These are phyloP conservation scores for Leptodontidium sp. DNA, from an alignment of 2,329 filamentous ascomycete genomes.

Conservation along the genomic window DNA sequence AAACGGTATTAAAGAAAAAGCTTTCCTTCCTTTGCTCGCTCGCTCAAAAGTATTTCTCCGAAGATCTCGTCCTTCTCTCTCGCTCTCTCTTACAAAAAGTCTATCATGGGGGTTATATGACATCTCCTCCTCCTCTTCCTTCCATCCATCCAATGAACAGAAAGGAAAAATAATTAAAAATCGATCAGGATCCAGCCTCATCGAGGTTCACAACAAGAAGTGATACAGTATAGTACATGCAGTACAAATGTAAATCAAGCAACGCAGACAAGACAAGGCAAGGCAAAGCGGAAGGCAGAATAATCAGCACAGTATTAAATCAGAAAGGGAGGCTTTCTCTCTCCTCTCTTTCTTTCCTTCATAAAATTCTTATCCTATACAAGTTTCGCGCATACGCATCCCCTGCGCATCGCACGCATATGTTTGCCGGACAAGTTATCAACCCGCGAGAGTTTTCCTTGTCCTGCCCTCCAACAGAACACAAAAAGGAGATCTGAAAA, in stretches of 20 bases:
- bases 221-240: neutral
- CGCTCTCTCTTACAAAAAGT: slow-evolving; percentile 23
- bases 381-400: slow-evolving; percentile 12
- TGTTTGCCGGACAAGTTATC: slow-evolving; percentile 5
- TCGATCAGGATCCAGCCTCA: slow-evolving; percentile 33
- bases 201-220: slow-evolving; percentile 3
- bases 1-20: neutral
- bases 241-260: slow-evolving; percentile 15
- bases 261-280: slow-evolving; percentile 9
- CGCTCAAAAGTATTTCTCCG: neutral
- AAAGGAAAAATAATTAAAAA: neutral
- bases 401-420: neutral
- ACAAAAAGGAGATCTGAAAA: slow-evolving; percentile 25
- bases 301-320: slow-evolving; percentile 17
- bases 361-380: slow-evolving; percentile 36
- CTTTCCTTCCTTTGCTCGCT: neutral
- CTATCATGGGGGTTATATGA: slow-evolving; percentile 35
- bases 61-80: slow-evolving; percentile 22
- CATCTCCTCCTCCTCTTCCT: slow-evolving; percentile 15
- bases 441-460: slow-evolving; percentile 34
- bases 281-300: slow-evolving; percentile 24
- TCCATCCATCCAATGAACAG: slow-evolving; percentile 8
- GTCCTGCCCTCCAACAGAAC: slow-evolving; percentile 17
- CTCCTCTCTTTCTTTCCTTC: slow-evolving; percentile 20
- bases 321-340: neutral